Conservation (phyloP, 768 basidiomycete genomes). For the Suillus luteus region DNA sequence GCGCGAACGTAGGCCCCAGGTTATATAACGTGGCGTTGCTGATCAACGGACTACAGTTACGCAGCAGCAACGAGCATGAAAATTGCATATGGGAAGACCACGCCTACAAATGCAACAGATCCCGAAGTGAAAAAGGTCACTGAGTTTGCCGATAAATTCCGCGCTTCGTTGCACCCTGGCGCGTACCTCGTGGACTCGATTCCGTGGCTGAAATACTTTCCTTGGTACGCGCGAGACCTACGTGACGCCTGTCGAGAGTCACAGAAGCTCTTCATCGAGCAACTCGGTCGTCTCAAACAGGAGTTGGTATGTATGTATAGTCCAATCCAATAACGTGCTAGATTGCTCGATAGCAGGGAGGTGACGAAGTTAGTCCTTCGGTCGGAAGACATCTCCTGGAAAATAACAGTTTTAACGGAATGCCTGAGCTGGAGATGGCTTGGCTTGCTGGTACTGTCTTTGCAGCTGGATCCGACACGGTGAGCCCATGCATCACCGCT, state of each 20-base stretch:
- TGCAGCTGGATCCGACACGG: conserved; percentile 59
- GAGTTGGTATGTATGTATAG: conserved; percentile 38
- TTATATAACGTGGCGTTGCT: neutral
- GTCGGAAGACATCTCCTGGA: conserved; percentile 59
- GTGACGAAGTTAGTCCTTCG: conserved; percentile 24
- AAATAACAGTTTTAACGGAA: conserved; percentile 43
- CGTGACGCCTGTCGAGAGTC: conserved; percentile 54
- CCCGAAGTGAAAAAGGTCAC: conserved; percentile 17
- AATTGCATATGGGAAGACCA: conserved; percentile 32
- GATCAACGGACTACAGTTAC: conserved; percentile 19
- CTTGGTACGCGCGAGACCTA: conserved; percentile 57
- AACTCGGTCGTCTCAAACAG: conserved; percentile 45
- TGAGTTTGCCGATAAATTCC: neutral
- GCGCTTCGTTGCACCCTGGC: conserved; percentile 30
- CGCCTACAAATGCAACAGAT: conserved; percentile 17
- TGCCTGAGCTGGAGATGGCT: conserved; percentile 54
- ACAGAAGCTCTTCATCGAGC: conserved; percentile 49
- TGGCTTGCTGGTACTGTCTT: conserved; percentile 63
- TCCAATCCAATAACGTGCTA: neutral
- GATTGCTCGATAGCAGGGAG: conserved; percentile 11
- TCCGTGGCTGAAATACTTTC: conserved; percentile 45
- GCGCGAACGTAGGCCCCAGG: conserved; percentile 42
- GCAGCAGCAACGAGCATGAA: conserved; percentile 29
- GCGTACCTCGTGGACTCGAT: conserved; percentile 37
- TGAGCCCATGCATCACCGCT: conserved; percentile 11